A percentile compares a stretch with the other conserved stretches of the same genome.
Evolutionary conservation across 352 stramenopile genomes (phyloP).

Genomic region (Phytophthora sp.): DNA sequence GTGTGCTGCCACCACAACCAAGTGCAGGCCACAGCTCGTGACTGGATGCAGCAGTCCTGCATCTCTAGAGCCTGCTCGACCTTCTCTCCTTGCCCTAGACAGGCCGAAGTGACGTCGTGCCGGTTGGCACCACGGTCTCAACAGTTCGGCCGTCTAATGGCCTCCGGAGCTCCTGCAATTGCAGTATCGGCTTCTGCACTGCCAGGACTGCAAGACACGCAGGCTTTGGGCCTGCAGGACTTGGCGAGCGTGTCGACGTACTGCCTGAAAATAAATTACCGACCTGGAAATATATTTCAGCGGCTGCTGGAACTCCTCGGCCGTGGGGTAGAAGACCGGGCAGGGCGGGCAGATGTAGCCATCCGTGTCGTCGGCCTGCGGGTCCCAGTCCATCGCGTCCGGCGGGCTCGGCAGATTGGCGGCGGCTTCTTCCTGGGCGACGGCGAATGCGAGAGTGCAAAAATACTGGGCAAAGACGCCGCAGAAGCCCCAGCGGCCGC

Average conservation of each 20-base stretch:
- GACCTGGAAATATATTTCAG: constrained; percentile 93
- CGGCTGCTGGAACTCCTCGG: constrained; percentile 89
- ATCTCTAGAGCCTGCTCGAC: not conserved
- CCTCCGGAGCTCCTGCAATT: not conserved
- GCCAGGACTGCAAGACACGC: not conserved
- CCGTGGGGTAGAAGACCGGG: constrained; percentile 87
- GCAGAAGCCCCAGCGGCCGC: not conserved
- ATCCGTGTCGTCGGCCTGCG: constrained; percentile 49
- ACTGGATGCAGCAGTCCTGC: not conserved
- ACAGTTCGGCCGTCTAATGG: not conserved
- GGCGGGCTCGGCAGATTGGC: no score
- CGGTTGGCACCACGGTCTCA: constrained; percentile 17
- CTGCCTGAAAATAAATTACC: constrained; percentile 60
- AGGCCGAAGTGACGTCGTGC: constrained; percentile 8
- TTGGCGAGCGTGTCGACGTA: constrained; percentile 5
- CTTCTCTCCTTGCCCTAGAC: constrained; percentile 10
- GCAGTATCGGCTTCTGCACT: not conserved
- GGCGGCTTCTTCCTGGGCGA: constrained; percentile 9
- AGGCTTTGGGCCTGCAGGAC: not conserved
- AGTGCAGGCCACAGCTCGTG: not conserved
- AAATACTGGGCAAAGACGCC: constrained; percentile 27
- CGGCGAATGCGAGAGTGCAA: constrained; percentile 33
- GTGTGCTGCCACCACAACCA: no score
- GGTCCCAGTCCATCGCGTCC: constrained; percentile 80
- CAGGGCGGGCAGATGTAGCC: constrained; percentile 87